A percentile compares a stretch with the other conserved stretches of the same genome.
Evolutionary conservation across 805 yeast genomes (phyloP).

Genomic region (Cyberlindnera suaveolens): DNA sequence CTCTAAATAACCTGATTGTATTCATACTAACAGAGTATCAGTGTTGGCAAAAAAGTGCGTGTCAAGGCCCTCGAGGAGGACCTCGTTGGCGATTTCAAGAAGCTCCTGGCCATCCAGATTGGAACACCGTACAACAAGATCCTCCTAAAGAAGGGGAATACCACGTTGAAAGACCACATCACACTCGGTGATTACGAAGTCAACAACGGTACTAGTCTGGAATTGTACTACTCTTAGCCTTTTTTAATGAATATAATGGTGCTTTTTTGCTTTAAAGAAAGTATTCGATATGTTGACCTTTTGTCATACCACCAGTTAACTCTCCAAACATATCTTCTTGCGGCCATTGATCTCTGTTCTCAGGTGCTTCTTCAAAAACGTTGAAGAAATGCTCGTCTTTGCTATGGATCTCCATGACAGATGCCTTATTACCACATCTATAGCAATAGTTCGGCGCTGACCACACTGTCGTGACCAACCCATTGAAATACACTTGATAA

Average conservation of each 20-base stretch:
- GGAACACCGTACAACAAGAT: slow-evolving; percentile 63
- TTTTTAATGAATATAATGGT: background rate
- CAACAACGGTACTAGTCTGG: slow-evolving; percentile 83
- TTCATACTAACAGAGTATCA: slow-evolving; percentile 18
- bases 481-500: slow-evolving; percentile 84
- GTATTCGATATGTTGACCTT: slow-evolving; percentile 43
- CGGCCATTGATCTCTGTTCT: slow-evolving; percentile 50
- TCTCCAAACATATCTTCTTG: slow-evolving; percentile 22
- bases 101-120: slow-evolving; percentile 72
- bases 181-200: slow-evolving; percentile 91
- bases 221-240: slow-evolving; percentile 60
- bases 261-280: slow-evolving; percentile 31
- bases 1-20: background rate
- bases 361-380: slow-evolving; percentile 97
- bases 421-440: slow-evolving; percentile 93
- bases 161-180: slow-evolving; percentile 82
- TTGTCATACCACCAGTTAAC: slow-evolving; percentile 1
- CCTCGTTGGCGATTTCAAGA: slow-evolving; percentile 84
- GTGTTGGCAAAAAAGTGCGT: slow-evolving; percentile 79
- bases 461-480: slow-evolving; percentile 94
- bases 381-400: slow-evolving; percentile 71
- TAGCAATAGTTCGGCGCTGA: slow-evolving; percentile 98
- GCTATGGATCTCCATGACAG: slow-evolving; percentile 82
- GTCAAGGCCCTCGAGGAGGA: slow-evolving; percentile 88
- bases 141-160: slow-evolving; percentile 80